Percentiles rank a stretch among this genome's conserved stretches.
Conservation (phyloP, 805 yeast species). For the Myxozyma monticola region DNA sequence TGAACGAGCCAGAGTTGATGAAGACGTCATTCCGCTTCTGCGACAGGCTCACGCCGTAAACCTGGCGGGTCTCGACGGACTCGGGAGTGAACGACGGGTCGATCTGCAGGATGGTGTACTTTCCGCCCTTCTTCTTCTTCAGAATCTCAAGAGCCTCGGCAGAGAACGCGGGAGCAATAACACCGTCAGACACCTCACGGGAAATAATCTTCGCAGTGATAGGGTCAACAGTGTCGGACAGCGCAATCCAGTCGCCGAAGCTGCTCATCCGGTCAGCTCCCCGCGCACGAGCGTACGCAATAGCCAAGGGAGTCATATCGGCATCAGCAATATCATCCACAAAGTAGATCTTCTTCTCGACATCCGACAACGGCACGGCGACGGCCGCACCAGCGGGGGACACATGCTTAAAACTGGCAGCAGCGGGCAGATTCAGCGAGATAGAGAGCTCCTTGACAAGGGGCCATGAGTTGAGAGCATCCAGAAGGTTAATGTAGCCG, state of each 20-base stretch:
- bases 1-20: slow-evolving; percentile 84
- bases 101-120: slow-evolving; percentile 93
- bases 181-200: slow-evolving; percentile 97
- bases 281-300: slow-evolving; percentile 98
- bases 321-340: slow-evolving; percentile 80
- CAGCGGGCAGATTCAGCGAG: slow-evolving; percentile 93
- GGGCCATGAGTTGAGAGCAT: slow-evolving; percentile 98
- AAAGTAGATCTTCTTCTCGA: slow-evolving; percentile 93
- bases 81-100: slow-evolving; percentile 93
- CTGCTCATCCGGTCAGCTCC: slow-evolving; percentile 99
- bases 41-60: slow-evolving; percentile 90
- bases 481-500: slow-evolving; percentile 94
- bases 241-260: slow-evolving; percentile 97
- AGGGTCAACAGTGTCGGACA: slow-evolving; percentile 92
- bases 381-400: slow-evolving; percentile 99
- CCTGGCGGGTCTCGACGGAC: slow-evolving; percentile 83
- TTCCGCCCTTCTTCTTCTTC: slow-evolving; percentile 92
- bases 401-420: slow-evolving; percentile 98
- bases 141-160: slow-evolving; percentile 89
- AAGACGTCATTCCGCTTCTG: slow-evolving; percentile 98
- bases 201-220: slow-evolving; percentile 97
- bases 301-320: slow-evolving; percentile 93
- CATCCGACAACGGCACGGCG: slow-evolving; percentile 86
- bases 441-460: slow-evolving; percentile 95
- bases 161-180: slow-evolving; percentile 95